Evolutionary conservation across 2,329 filamentous ascomycete species (phyloP), one percentile per base, ranked within the genome.

Genomic region (Penicillium sp.): DNA sequence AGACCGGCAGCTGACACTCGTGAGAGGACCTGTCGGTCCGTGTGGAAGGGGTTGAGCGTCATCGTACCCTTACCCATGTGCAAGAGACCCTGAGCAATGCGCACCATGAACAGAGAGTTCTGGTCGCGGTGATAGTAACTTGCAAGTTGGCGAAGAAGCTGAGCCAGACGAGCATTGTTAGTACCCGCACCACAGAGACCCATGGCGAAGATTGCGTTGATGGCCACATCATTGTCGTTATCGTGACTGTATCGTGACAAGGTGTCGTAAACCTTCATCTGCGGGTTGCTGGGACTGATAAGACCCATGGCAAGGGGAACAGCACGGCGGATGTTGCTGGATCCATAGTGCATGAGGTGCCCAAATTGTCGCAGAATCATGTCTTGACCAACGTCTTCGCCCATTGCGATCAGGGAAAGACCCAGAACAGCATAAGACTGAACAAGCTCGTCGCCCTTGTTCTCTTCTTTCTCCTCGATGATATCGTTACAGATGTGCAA

Each of bases 251-350:
- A 98, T 65, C 93, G 81, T 44, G 93, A 98, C 9, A 98, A 77
- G 0, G 93, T 98, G 69, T 98, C 93, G 75, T 98, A 98, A 41
- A 98, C 88, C 78, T 97, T 98, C 91, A 98, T 98, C 69, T 98
- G 94, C 9, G 93, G 93, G 74, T 98, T 98, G 74, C 90, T 96
- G 9, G 94, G 89, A 72, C 88, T 95, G 65, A 98, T 85, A 46
- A 98, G 80, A 63, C 90, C 94, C 89, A 98, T 94, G 26, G 93
- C 93, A 46, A 98, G 78, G 33, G 93, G 93, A 28, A 98, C 93
- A 18, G 90, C 91, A 66, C 93, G 93, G 53, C 93, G 86, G 61
- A 98, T 98, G 67, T 98, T 97, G 65, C 90, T 80, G 69, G 96
- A 91, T 55, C 94, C 93, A 64, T 98, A 98, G 74, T 98, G 93